Conservation (phyloP, 495 filamentous ascomycete species). For the Amphirosellinia nigrospora region DNA sequence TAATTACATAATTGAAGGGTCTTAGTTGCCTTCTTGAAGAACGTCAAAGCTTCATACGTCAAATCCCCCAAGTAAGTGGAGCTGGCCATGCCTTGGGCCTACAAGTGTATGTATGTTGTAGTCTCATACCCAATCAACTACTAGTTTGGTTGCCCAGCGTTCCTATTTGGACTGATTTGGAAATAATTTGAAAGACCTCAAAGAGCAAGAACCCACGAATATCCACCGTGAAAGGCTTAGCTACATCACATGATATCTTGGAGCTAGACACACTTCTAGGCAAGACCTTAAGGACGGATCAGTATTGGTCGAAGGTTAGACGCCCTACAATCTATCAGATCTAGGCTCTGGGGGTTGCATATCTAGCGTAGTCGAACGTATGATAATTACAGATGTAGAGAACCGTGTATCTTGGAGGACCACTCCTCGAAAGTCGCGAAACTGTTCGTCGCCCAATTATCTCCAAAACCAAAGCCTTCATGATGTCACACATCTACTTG, state of each 20-base stretch:
- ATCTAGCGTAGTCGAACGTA: not conserved
- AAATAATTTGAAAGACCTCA: not conserved
- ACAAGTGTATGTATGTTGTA: not conserved
- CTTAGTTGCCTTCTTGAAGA: not conserved
- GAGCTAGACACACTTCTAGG: not conserved
- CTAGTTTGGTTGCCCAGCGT: not conserved
- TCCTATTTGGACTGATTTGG: not conserved
- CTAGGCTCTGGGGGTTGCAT: not conserved
- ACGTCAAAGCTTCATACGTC: not conserved
- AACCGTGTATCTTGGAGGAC: not conserved
- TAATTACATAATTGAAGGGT: constrained; percentile 2
- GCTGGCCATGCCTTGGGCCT: not conserved
- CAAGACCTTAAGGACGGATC: not conserved
- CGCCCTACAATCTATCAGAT: not conserved
- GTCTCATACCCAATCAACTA: not conserved
- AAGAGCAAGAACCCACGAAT: not conserved
- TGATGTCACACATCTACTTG: not conserved
- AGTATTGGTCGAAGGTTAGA: not conserved
- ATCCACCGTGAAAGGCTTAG: not conserved
- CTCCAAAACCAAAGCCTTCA: not conserved
- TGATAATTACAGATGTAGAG: not conserved
- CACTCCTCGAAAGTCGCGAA: not conserved
- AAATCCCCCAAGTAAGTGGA: constrained; percentile 7
- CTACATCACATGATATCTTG: not conserved
- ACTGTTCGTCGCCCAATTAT: not conserved